These are phyloP conservation scores for Ustilaginoidea virens DNA, from an alignment of 2,329 filamentous ascomycete species.

Conservation along the genomic window DNA sequence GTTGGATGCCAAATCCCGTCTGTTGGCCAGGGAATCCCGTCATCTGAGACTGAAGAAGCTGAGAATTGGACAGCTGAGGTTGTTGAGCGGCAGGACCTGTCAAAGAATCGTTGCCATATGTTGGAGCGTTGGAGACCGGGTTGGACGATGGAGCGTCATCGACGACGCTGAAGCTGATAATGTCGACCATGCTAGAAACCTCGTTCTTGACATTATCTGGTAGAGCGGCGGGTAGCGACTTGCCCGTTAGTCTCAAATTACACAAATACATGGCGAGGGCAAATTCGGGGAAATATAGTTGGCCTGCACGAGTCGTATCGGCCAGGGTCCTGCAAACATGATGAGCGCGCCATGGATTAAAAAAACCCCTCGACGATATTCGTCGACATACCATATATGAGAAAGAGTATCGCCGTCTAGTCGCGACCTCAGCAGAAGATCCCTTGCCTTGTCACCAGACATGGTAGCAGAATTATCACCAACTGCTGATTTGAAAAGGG, in stretches of 20 bases:
- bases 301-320: slow-evolving; percentile 90
- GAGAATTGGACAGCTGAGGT: slow-evolving; percentile 57
- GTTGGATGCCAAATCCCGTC: slow-evolving; percentile 40
- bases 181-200: slow-evolving; percentile 98
- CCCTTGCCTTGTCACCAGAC: slow-evolving; percentile 82
- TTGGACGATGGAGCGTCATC: slow-evolving; percentile 49
- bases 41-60: slow-evolving; percentile 49
- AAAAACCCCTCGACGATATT: not conserved
- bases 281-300: slow-evolving; percentile 94
- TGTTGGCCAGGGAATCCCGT: slow-evolving; percentile 49
- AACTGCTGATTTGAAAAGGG: slow-evolving; percentile 89
- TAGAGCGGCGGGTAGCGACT: slow-evolving; percentile 56
- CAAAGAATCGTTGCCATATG: slow-evolving; percentile 41
- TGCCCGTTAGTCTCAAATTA: slow-evolving; percentile 82
- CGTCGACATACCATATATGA: slow-evolving; percentile 62
- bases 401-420: slow-evolving; percentile 76
- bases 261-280: slow-evolving; percentile 97
- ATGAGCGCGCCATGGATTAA: not conserved
- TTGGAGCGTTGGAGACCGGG: slow-evolving; percentile 48
- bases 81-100: slow-evolving; percentile 45
- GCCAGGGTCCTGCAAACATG: slow-evolving; percentile 54
- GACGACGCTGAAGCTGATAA: slow-evolving; percentile 85
- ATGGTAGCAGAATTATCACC: slow-evolving; percentile 72
- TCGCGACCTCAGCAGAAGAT: slow-evolving; percentile 76
- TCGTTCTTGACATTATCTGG: slow-evolving; percentile 89